Evolutionary conservation across 169 alveolate species (phyloP).

Genomic region (Babesia divergens): DNA sequence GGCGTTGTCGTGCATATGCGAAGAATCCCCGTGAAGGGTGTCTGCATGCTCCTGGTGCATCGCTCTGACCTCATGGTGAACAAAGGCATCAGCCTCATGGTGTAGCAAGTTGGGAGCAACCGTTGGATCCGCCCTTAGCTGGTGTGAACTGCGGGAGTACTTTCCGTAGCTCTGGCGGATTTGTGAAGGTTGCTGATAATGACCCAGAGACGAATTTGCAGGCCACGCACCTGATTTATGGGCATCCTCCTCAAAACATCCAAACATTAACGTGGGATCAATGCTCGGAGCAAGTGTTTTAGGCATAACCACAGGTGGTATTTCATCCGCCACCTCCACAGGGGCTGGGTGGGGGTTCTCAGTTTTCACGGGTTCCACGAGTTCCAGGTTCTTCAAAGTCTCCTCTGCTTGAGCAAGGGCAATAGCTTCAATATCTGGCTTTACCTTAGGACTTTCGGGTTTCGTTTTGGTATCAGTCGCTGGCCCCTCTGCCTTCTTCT

Average conservation of each 20-base stretch:
- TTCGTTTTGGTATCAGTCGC: background rate
- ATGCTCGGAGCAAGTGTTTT: conserved; percentile 11
- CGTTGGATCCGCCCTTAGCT: background rate
- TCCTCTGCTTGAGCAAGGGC: conserved; percentile 37
- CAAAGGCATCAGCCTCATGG: background rate
- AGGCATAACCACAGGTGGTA: conserved; percentile 61
- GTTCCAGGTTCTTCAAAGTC: conserved; percentile 13
- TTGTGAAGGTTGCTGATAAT: background rate
- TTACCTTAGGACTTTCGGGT: background rate
- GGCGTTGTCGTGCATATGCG: conserved; percentile 12
- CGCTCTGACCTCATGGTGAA: background rate
- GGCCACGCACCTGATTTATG: background rate
- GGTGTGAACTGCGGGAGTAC: conserved; percentile 1
- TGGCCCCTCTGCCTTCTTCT: background rate
- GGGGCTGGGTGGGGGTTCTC: background rate
- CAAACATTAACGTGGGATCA: conserved; percentile 35
- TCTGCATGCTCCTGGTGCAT: conserved; percentile 12
- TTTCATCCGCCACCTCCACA: background rate
- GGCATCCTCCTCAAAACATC: conserved; percentile 48
- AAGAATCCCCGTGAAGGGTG: background rate
- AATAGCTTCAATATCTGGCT: conserved; percentile 2
- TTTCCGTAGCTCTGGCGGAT: background rate
- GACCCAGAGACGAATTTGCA: background rate
- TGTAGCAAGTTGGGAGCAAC: background rate
- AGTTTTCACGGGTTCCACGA: background rate